Evolutionary conservation across 306 rosid genomes (phyloP).

Genomic region (Crotalaria pallida): DNA sequence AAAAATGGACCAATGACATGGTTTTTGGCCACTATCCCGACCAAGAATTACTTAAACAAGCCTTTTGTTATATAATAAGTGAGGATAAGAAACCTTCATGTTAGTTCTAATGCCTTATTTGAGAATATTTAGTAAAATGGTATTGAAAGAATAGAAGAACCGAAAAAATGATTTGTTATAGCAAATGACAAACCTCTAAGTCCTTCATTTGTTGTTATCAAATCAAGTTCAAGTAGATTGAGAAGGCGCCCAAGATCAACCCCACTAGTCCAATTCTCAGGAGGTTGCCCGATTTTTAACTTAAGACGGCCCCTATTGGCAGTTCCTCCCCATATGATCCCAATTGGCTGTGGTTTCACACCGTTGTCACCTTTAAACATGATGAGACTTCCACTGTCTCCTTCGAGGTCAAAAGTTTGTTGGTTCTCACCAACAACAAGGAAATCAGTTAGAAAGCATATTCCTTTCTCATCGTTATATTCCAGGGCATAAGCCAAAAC

Average conservation of each 20-base stretch:
- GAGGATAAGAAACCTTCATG: slow-evolving; percentile 2
- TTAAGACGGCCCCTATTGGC: slow-evolving; percentile 97
- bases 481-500: slow-evolving; percentile 96
- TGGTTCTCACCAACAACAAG: slow-evolving; percentile 99
- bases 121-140: background rate
- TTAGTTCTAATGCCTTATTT: background rate
- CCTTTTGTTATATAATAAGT: background rate
- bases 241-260: slow-evolving; percentile 98
- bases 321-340: slow-evolving; percentile 99
- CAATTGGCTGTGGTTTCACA: slow-evolving; percentile 82
- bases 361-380: slow-evolving; percentile 75
- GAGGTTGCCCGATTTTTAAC: slow-evolving; percentile 91
- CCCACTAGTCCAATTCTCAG: slow-evolving; percentile 99
- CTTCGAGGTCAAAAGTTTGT: slow-evolving; percentile 97
- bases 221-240: slow-evolving; percentile 89
- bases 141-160: background rate
- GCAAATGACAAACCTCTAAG: slow-evolving; percentile 62
- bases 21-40: no score
- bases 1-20: no score
- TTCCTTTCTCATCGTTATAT: slow-evolving; percentile 98
- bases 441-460: slow-evolving; percentile 96
- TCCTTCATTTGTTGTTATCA: slow-evolving; percentile 86
- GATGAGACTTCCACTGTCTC: slow-evolving; percentile 97
- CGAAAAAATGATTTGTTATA: background rate
- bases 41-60: background rate